Base-by-base conservation (phyloP, 179 eudicot genomes). In the Monotropa hypopitys region DNA sequence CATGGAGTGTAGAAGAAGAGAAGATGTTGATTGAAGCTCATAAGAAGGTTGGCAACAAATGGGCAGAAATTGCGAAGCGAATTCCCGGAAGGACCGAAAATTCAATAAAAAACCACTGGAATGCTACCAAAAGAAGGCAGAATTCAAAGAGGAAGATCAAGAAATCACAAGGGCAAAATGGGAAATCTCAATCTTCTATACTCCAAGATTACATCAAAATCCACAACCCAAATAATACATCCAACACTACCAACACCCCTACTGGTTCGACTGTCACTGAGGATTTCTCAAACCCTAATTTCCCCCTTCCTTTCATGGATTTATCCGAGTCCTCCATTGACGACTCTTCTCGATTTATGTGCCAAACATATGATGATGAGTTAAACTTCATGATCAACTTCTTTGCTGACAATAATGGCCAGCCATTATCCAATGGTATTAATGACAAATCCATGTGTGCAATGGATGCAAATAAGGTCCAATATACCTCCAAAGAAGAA, bases 1-100 rank as follows among this genome's bases (percentile, higher is more conserved):
- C 77, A 9, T 92, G 97, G 97, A 85, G 69, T 57, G 97, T 91
- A 47, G 91, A 89, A 71, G 97, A 92, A 77, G 96, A 91, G 82
- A 81, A 76, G 72, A 6, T 84, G 72, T 74, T 92, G 70, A 83
- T 89, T 1, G 79, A 84, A 38, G 87, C 91, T 30, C 97, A 92
- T 70, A 56, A 80, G 54, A 56, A 75, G 67, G 70, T 86, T 11
- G 94, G 93, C 1, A 92, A 90, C 75, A 81, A 53, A 83, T 92
- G 96, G 96, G 91, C 91, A 0, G 91, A 87, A 72, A 91, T 91
- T 1, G 94, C 98, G 0, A 88, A 86, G 79, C 21, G 47, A 30
- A 86, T 93, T 35, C 89, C 92, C 0, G 93, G 97, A 30, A 84
- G 98, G 70, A 87, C 85, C n/a, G 97, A 91, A 72, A 91, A 93